Evolutionary conservation across 208 protist genomes (phyloP).

Genomic region (Acanthamoeba lenticulata): DNA sequence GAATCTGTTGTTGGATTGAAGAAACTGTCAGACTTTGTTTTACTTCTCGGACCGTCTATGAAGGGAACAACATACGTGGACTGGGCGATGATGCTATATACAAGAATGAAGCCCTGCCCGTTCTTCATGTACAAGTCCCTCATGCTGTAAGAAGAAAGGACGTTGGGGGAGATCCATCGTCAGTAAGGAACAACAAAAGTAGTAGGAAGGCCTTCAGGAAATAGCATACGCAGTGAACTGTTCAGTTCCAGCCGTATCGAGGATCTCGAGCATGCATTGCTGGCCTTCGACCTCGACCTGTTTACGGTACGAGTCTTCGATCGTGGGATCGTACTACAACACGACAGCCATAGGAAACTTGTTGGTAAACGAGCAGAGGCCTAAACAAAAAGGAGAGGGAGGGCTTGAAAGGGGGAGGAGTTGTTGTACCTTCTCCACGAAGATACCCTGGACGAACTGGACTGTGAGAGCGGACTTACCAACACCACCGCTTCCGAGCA

Average conservation of each 20-base stretch:
- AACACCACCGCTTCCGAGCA: slow-evolving; percentile 46
- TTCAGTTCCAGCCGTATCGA: slow-evolving; percentile 81
- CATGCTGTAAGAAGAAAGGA: slow-evolving; percentile 84
- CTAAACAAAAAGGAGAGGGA: background rate
- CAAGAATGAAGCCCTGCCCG: slow-evolving; percentile 89
- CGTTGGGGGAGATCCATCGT: background rate
- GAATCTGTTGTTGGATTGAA: slow-evolving; percentile 79
- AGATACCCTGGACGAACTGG: slow-evolving; percentile 45
- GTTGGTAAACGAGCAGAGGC: no score
- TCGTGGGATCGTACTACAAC: background rate
- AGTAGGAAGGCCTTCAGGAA: background rate
- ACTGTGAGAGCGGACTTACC: slow-evolving; percentile 24
- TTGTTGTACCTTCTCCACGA: slow-evolving; percentile 50
- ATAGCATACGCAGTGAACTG: slow-evolving; percentile 35
- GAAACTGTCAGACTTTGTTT: no score
- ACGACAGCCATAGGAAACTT: no score
- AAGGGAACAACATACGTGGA: slow-evolving; percentile 66
- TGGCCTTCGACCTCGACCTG: slow-evolving; percentile 86
- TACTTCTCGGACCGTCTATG: slow-evolving; percentile 70
- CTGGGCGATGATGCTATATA: slow-evolving; percentile 87
- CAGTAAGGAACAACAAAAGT: background rate
- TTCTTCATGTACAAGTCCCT: slow-evolving; percentile 90
- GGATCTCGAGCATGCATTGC: slow-evolving; percentile 88
- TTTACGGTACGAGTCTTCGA: slow-evolving; percentile 73
- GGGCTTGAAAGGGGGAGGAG: background rate